These are phyloP conservation scores for Borovskyia barvae DNA, from an alignment of 208 protist genomes.

Conservation along the genomic window DNA sequence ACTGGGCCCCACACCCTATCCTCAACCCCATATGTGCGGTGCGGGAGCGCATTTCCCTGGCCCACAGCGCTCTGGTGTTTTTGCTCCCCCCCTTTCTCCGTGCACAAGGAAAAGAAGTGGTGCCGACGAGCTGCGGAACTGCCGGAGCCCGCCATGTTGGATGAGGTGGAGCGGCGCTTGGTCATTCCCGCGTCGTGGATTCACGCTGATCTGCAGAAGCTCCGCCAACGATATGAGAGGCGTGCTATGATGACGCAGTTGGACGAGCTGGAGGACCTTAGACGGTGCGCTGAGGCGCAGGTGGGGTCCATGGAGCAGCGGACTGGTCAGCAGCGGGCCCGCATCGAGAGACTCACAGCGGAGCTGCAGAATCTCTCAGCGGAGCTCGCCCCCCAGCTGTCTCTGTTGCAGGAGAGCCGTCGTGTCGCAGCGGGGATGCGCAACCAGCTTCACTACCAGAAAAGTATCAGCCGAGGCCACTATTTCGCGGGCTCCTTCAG, in stretches of 20 bases:
- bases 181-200: conserved; percentile 41
- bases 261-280: conserved; percentile 24
- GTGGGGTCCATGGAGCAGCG: conserved; percentile 8
- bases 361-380: conserved; percentile 14
- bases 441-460: conserved; percentile 32
- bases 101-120: neutral
- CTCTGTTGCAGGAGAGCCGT: conserved; percentile 11
- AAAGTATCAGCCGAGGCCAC: conserved; percentile 3
- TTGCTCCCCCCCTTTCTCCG: no score
- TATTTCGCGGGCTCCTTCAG: no score
- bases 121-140: neutral
- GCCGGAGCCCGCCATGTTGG: neutral
- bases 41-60: no score
- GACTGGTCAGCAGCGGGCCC: neutral
- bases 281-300: conserved; percentile 3
- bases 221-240: conserved; percentile 22
- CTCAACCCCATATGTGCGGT: no score
- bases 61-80: no score
- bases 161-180: neutral
- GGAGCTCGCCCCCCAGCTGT: conserved; percentile 9
- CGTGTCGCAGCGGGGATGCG: conserved; percentile 10
- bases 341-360: conserved; percentile 15
- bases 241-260: conserved; percentile 14
- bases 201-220: conserved; percentile 59
- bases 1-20: no score